A percentile compares a stretch with the other conserved stretches of the same genome.
Evolutionary conservation across 2,329 filamentous ascomycete species (phyloP).

Genomic region (Paraphaeosphaeria minitans): DNA sequence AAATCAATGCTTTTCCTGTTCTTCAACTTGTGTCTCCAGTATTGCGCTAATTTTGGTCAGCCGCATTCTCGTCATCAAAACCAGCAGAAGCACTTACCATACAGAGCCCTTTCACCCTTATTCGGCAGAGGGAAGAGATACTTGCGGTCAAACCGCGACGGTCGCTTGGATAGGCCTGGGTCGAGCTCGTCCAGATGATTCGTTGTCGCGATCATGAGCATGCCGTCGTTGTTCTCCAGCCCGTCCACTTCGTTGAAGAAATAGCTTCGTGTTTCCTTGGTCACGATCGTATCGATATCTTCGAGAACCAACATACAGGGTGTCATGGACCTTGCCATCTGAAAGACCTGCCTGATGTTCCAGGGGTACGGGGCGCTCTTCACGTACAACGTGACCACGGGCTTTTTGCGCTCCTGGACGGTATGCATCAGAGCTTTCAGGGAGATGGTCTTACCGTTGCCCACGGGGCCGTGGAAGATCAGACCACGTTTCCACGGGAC

Average conservation of each 20-base stretch:
- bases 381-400: conserved; percentile 36
- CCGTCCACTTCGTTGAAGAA: conserved; percentile 53
- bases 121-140: conserved; percentile 66
- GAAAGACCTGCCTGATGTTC: conserved; percentile 43
- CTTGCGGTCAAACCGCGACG: conserved; percentile 70
- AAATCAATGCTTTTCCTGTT: conserved; percentile 65
- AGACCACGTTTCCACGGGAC: conserved; percentile 57
- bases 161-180: conserved; percentile 62
- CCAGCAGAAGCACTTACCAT: conserved; percentile 51
- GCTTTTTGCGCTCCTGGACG: conserved; percentile 43
- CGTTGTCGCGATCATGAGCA: conserved; percentile 50
- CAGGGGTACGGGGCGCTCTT: conserved; percentile 31
- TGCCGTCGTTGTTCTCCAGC: conserved; percentile 48
- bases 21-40: conserved; percentile 65
- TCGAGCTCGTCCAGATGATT: conserved; percentile 48
- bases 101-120: conserved; percentile 60
- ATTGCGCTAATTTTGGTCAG: conserved; percentile 42
- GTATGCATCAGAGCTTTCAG: conserved; percentile 54
- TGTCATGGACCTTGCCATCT: conserved; percentile 43
- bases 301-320: conserved; percentile 51
- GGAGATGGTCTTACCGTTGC: conserved; percentile 52
- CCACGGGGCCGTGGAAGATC: conserved; percentile 46
- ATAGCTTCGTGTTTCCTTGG: conserved; percentile 42
- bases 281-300: conserved; percentile 50
- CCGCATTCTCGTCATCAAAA: conserved; percentile 6